Evolutionary conservation across 176 grass and related monocot species (phyloP), one percentile per base, ranked within the genome.

Genomic region (Rhynchospora tenuis): DNA sequence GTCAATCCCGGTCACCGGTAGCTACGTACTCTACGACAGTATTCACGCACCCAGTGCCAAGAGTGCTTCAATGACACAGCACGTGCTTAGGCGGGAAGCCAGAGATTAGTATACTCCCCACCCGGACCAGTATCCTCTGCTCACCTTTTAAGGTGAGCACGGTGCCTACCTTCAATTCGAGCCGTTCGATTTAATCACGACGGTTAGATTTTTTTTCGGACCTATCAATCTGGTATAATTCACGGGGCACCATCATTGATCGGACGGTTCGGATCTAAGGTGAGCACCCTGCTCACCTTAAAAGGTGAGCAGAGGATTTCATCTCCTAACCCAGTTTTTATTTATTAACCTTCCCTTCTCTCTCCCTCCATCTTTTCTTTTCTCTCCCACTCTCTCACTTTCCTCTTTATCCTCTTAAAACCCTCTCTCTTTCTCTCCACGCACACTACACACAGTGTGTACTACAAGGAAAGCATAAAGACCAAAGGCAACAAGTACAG

Each of bases 21-120:
- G 20, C 20, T 27, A 20, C n/a, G 70, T 59, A 17, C 16, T 6
- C 48, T 51, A 51, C 9, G 48, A 8, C n/a, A 7, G 7, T 14
- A 51, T 26, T 23, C 46, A 75, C 47, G 72, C 44, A 75, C 47
- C 48, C 22, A 75, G 72, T 17, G 72, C 72, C 42, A 65, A 51
- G 46, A 64, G 42, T 66, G 79, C 22, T 64, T 50, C 79, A 64
- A 60, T 65, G 59, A 82, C 59, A 64, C 52, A 82, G 60, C 79
- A 82, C 44, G 38, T 82, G 79, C 58, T 82, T 28, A 52, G 79
- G 79, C 79, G 79, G 43, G 61, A 64, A 61, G 31, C 68, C 33
- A 46, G 17, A 72, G 38, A 26, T 43, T 81, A n/a, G n/a, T n/a
- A n/a, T n/a, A n/a, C n/a, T n/a, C n/a, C n/a, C n/a, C n/a, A n/a